Conservation (phyloP, 805 yeast species). For the Candida pseudofarinosa region DNA sequence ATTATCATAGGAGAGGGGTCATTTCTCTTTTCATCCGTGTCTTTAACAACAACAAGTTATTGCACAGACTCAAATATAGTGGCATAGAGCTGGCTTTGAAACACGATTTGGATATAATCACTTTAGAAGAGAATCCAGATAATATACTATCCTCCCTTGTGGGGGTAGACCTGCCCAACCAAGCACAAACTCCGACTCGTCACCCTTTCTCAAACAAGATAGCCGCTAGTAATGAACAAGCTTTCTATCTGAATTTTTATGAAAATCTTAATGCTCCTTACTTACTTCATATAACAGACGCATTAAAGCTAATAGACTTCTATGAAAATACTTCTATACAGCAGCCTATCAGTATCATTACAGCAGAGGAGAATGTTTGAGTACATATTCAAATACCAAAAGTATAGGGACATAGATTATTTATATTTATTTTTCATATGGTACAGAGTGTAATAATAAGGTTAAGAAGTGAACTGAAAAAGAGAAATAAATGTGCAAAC, state of each 20-base stretch:
- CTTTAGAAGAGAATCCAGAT: constrained; percentile 1
- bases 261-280: constrained; percentile 27
- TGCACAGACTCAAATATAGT: constrained; percentile 24
- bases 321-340: constrained; percentile 17
- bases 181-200: not conserved
- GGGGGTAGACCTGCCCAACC: constrained; percentile 1
- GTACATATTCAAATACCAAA: no score
- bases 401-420: no score
- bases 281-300: constrained; percentile 36
- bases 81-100: constrained; percentile 26
- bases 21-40: constrained; percentile 35
- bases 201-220: constrained; percentile 1
- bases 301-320: constrained; percentile 34
- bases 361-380: no score
- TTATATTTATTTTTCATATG: no score
- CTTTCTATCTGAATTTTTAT: constrained; percentile 17
- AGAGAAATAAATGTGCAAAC: no score
- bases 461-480: no score
- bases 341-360: not conserved
- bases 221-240: constrained; percentile 8
- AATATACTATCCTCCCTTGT: not conserved
- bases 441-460: no score
- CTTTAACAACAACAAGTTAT: constrained; percentile 18
- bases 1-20: constrained; percentile 29
- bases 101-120: constrained; percentile 21